Evolutionary conservation across 345 rosid species (phyloP), one percentile per base, ranked within the genome.

Genomic region (Pistacia vera): DNA sequence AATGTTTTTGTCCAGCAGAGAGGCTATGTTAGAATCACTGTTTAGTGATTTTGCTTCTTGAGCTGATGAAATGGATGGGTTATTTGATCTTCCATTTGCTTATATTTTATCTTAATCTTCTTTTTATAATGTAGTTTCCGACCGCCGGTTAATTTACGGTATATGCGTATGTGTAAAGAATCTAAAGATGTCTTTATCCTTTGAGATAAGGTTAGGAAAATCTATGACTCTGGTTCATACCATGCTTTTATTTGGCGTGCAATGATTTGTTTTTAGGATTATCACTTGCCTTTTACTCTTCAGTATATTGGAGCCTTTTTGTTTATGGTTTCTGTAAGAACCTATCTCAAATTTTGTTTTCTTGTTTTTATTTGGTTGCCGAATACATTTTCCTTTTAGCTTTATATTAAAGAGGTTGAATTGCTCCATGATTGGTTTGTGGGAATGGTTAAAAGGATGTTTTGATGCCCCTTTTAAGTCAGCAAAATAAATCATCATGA

Each of bases 1-100:
- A 17, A 10, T n/a, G 60, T 18, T 62, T 49, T 30, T 63, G 51
- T 20, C 63, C 3, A 52, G 62, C 64, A n/a, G 44, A 72, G 61
- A 73, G 33, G 48, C 51, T n/a, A 33, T 30, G 33, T 30, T 30
- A 17, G 59, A 62, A 62, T 28, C 66, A 48, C 46, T 33, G 5
- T 41, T 11, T 38, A 38, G 68, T 65, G 68, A 17, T 65, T 18
- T 65, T 65, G 75, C 73, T 72, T 60, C 44, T n/a, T 56, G 63
- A 56, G 52, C 63, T 41, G 36, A 5, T 36, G 30, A 56, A n/a
- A 56, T 35, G 12, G 51, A 35, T 38, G 33, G 55, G 65, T 36
- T 2, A 41, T 57, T 33, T 6, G 35, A 57, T 71, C 33, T n/a
- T 11, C 17, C 54, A 13, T 44, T 49, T 68, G 16, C 38, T 20